Conservation (phyloP, 805 yeast species). For the Lipomyces sp. region DNA sequence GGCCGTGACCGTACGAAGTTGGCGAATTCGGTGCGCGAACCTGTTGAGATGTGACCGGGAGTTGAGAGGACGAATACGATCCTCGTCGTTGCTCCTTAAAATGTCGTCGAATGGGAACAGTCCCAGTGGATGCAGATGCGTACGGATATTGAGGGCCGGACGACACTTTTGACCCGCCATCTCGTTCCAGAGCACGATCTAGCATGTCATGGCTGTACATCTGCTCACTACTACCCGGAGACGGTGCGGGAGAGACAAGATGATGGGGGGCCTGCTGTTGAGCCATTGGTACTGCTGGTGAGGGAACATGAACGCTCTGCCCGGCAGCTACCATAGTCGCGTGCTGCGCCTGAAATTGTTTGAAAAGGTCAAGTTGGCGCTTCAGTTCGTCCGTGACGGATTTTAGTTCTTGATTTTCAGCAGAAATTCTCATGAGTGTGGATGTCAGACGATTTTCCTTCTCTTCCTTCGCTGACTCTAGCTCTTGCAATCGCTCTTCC, state of each 20-base stretch:
- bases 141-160: constrained; percentile 7
- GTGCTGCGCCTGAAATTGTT: constrained; percentile 36
- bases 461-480: constrained; percentile 68
- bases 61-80: constrained; percentile 6
- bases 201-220: constrained; percentile 33
- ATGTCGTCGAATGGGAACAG: constrained; percentile 25
- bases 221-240: constrained; percentile 46
- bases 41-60: background rate
- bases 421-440: constrained; percentile 38
- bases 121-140: constrained; percentile 17
- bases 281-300: constrained; percentile 7
- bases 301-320: background rate
- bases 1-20: constrained; percentile 5
- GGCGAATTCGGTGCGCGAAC: constrained; percentile 9
- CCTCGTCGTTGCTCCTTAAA: constrained; percentile 5
- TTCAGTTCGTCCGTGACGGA: constrained; percentile 36
- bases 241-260: constrained; percentile 60
- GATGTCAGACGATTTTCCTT: constrained; percentile 31
- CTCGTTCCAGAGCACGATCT: constrained; percentile 34
- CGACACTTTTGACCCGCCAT: constrained; percentile 15
- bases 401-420: constrained; percentile 48
- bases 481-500: constrained; percentile 67
- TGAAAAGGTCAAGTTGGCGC: constrained; percentile 34
- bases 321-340: constrained; percentile 28
- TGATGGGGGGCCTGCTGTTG: constrained; percentile 42